Evolutionary conservation across 352 stramenopile species (phyloP), one percentile per base, ranked within the genome.

Genomic region (Phytopythium chamaehyphon): DNA sequence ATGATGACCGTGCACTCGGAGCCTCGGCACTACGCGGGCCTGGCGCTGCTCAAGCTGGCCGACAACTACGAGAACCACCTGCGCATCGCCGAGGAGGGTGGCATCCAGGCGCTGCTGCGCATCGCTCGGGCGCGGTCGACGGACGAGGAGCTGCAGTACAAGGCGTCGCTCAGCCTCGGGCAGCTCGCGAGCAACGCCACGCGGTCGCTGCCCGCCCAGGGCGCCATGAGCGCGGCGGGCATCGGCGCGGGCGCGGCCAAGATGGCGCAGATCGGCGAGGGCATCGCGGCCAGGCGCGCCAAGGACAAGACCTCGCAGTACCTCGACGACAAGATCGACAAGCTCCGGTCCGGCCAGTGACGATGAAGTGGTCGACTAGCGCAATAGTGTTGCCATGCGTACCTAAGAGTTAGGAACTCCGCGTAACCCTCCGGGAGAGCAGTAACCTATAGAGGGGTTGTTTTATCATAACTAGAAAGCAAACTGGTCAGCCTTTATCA

Each of bases 31-130:
- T 99, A 98, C 68, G 96, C 96, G 24, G 93, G 93, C 2, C 71
- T 98, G 12, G 96, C 96, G 40, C 73, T 99, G n/a, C 80, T 99
- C 31, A 98, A 98, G 64, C 79, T 98, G 36, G 94, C 95, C 12
- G 95, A 99, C 69, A 99, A 99, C 63, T 98, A 98, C 65, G 90
- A 98, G 62, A 98, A 98, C 69, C 96, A 99, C 62, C 52, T 98
- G 39, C 82, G 80, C 26, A 98, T 99, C 61, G 93, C 95, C 14
- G 84, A 98, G 55, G 92, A 97, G 63, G 96, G 95, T 35, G 95
- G 95, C 6, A 98, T 99, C 50, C 88, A 98, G 61, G 95, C 95
- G 31, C 71, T 99, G 14, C 56, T 99, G 15, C 82, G 91, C 28
- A 87, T 99, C 36, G 93, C 90, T 4, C 79, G 86, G 31, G 83